These are phyloP conservation scores for Lolium multiflorum DNA, from an alignment of 176 grass and related monocot species.

Conservation along the genomic window DNA sequence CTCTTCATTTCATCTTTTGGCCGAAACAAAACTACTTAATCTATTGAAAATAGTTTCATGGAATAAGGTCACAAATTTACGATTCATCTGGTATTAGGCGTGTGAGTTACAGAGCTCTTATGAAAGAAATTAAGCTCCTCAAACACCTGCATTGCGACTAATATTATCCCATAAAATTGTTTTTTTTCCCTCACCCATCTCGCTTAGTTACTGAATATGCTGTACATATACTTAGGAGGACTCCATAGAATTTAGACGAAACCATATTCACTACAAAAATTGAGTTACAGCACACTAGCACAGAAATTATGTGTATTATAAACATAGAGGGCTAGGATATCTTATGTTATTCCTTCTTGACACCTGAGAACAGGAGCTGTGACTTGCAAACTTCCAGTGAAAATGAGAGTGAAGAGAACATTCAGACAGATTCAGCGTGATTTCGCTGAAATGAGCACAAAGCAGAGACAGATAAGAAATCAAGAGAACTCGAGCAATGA, in stretches of 20 bases:
- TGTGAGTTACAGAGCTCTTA: neutral
- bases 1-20: neutral
- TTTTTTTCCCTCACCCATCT: too few species aligned
- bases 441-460: neutral
- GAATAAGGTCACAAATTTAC: too few species aligned
- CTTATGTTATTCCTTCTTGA: neutral
- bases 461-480: neutral
- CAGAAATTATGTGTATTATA: too few species aligned
- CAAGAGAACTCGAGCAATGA: neutral
- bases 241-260: neutral
- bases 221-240: too few species aligned
- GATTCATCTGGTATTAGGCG: too few species aligned
- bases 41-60: too few species aligned
- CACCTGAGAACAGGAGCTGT: too few species aligned
- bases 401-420: neutral
- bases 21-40: neutral
- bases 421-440: neutral
- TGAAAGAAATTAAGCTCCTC: neutral
- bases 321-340: neutral
- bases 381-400: neutral
- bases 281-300: too few species aligned
- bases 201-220: too few species aligned
- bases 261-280: neutral
- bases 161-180: too few species aligned
- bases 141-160: too few species aligned